Evolutionary conservation across 306 rosid genomes (phyloP).

Genomic region (Cucurbita argyrosperma): DNA sequence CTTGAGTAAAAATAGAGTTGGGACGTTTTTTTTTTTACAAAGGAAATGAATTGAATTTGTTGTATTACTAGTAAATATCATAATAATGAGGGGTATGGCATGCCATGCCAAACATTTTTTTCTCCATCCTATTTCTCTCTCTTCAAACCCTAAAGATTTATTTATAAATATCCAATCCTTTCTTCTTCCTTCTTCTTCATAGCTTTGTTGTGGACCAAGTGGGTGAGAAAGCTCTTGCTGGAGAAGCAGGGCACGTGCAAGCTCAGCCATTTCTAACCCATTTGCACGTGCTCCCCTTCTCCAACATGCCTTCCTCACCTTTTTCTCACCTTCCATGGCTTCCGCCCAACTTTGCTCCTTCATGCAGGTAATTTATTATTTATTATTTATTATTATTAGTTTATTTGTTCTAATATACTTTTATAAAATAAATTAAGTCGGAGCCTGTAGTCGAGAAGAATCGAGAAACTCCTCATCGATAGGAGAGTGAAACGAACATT

Average conservation of each 20-base stretch:
- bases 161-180: too few relatives aligned
- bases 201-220: neutral
- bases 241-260: constrained; percentile 99
- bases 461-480: constrained; percentile 20
- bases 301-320: constrained; percentile 63
- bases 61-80: too few relatives aligned
- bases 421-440: constrained; percentile 27
- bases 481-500: too few relatives aligned
- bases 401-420: too few relatives aligned
- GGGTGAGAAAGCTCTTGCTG: constrained; percentile 68
- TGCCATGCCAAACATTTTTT: too few relatives aligned
- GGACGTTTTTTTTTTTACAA: too few relatives aligned
- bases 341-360: neutral
- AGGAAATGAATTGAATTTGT: too few relatives aligned
- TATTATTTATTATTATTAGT: too few relatives aligned
- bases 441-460: constrained; percentile 60
- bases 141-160: too few relatives aligned
- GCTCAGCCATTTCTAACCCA: neutral
- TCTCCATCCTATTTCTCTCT: too few relatives aligned
- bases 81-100: too few relatives aligned
- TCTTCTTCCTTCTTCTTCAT: neutral
- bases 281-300: constrained; percentile 88
- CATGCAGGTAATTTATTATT: neutral
- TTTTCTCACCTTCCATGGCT: neutral
- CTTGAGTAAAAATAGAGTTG: too few relatives aligned